phyloP scores from a whole-genome alignment of 2,329 filamentous ascomycete genomes.

The Aureobasidium sp. region DNA sequence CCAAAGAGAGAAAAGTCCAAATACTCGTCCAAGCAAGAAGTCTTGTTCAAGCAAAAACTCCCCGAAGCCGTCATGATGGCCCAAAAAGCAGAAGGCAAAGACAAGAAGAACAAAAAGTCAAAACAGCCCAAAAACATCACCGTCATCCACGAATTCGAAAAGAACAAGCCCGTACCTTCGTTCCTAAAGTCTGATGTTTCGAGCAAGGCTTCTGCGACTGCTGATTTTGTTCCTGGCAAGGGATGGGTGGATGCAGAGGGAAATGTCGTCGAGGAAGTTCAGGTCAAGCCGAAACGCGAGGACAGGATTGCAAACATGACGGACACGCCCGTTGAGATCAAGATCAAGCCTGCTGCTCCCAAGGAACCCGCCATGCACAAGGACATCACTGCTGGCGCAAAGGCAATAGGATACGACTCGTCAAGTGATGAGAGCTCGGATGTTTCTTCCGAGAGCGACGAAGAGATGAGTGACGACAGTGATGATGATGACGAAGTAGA shows the following conservation, averaged over 20 bases:
- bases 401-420: slow-evolving; percentile 12
- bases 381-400: slow-evolving; percentile 5
- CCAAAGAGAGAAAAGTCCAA: slow-evolving; percentile 59
- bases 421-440: slow-evolving; percentile 12
- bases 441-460: background rate
- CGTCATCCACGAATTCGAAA: slow-evolving; percentile 81
- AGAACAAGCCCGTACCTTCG: slow-evolving; percentile 70
- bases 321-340: slow-evolving; percentile 2
- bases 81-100: slow-evolving; percentile 43
- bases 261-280: slow-evolving; percentile 56
- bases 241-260: slow-evolving; percentile 82
- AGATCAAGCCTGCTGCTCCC: slow-evolving; percentile 11
- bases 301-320: slow-evolving; percentile 2
- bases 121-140: slow-evolving; percentile 42
- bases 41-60: slow-evolving; percentile 74
- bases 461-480: background rate
- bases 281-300: slow-evolving; percentile 7
- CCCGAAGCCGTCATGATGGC: slow-evolving; percentile 1
- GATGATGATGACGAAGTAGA: slow-evolving; percentile 2
- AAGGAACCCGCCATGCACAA: slow-evolving; percentile 15
- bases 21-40: slow-evolving; percentile 67
- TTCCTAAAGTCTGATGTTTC: slow-evolving; percentile 58
- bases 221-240: slow-evolving; percentile 70
- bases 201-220: slow-evolving; percentile 36
- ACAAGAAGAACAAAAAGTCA: slow-evolving; percentile 53